Evolutionary conservation across 2,329 filamentous ascomycete species (phyloP), one percentile per base, ranked within the genome.

Genomic region (Aschersonia sp.): DNA sequence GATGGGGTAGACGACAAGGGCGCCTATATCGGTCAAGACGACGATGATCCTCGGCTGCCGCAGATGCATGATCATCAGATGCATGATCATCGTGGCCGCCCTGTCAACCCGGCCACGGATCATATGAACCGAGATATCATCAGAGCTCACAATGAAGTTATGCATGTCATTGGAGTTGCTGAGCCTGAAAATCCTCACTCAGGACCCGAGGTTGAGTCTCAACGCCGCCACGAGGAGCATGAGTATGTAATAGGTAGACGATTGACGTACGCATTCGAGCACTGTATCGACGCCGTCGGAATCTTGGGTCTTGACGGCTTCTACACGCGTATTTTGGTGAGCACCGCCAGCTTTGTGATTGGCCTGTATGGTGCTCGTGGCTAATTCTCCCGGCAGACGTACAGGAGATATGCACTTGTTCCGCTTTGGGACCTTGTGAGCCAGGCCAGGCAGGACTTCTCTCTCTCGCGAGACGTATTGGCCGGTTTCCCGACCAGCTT

Each of bases 101-200:
- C 77, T 3, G 55, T 75, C 45, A 80, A 80, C 53, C 67, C 67
- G 0, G 68, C 72, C 46, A 78, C 74, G 1, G 75, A 72, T 55
- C 64, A 65, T 9, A 70, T 77, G 52, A 78, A 78, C 52, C 69
- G 71, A 45, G 72, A 77, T 50, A 70, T 79, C 32, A 74, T 80
- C 30, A 68, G 77, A 46, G 71, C 77, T 7, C 77, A 80, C 55
- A 80, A 80, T 53, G 76, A 80, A 52, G 77, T 80, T 3, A 80
- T 80, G 77, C 67, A 72, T 20, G 75, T 78, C 7, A 80, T 80
- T 40, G 77, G 77, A 4, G 77, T 80, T 4, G 77, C 76, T 6
- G 77, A 80, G 54, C 73, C 75, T 10, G 76, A 80, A 47, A 71
- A 69, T 46, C 61, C 61, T 5, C 55, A 56, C 4, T 57, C 62